Conservation (phyloP, 129 eudicot species). For the Artemisia argyi region DNA sequence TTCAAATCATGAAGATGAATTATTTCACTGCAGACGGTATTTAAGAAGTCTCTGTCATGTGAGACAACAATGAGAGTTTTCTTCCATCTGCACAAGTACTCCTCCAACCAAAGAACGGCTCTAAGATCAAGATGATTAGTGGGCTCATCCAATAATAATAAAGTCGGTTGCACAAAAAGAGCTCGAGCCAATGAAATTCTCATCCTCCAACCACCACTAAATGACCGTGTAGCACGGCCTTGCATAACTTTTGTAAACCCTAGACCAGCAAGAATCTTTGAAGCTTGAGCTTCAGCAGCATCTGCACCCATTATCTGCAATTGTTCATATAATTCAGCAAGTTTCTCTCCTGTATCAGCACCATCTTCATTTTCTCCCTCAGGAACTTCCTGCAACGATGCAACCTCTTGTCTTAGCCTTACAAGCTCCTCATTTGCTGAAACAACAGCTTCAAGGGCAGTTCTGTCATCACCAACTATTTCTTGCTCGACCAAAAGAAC, state of each 20-base stretch:
- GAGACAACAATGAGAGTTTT: constrained; percentile 18
- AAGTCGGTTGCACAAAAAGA: constrained; percentile 12
- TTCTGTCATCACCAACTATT: constrained; percentile 15
- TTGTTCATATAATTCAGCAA: constrained; percentile 9
- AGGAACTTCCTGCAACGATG: not conserved
- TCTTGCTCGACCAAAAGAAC: constrained; percentile 16
- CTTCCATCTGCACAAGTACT: constrained; percentile 16
- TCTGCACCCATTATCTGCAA: constrained; percentile 14
- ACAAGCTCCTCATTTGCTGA: constrained; percentile 17
- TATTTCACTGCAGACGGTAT: constrained; percentile 16
- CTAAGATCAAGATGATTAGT: constrained; percentile 19
- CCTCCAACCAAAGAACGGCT: constrained; percentile 17
- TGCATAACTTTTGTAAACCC: constrained; percentile 19
- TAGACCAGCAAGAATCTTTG: constrained; percentile 18
- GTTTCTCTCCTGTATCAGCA: constrained; percentile 15
- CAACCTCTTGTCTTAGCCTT: constrained; percentile 9
- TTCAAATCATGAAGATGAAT: constrained; percentile 18
- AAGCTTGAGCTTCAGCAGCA: constrained; percentile 22
- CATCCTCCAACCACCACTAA: constrained; percentile 21
- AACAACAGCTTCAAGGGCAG: constrained; percentile 16
- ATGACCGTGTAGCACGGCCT: constrained; percentile 10
- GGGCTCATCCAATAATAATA: constrained; percentile 8
- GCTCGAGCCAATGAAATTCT: constrained; percentile 19
- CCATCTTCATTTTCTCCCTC: not conserved
- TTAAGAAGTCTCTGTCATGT: constrained; percentile 10